These are phyloP conservation scores for Quercus phellos DNA, from an alignment of 331 rosid genomes.

Conservation along the genomic window DNA sequence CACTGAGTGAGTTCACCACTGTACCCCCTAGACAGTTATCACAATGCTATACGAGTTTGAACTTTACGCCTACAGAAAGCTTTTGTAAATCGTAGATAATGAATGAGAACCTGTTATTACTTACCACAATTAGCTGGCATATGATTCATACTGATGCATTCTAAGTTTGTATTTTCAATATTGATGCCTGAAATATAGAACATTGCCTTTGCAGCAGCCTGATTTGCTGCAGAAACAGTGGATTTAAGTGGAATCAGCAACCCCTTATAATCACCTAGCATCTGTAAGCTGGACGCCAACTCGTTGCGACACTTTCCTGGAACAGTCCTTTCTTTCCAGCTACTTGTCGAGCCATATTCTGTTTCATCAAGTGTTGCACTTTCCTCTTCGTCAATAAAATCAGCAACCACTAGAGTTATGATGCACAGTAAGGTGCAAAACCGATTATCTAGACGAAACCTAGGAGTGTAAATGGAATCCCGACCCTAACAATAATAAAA, in stretches of 20 bases:
- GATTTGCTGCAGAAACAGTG: conserved; percentile 69
- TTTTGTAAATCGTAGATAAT: neutral
- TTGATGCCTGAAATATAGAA: conserved; percentile 69
- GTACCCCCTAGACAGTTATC: neutral
- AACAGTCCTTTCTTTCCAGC: conserved; percentile 52
- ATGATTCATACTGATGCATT: conserved; percentile 63
- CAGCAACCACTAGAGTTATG: conserved; percentile 73
- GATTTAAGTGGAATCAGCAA: conserved; percentile 79
- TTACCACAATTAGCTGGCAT: conserved; percentile 70
- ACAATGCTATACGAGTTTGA: neutral
- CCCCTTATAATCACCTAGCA: conserved; percentile 78
- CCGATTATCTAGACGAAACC: conserved; percentile 88
- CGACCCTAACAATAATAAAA: conserved; percentile 57
- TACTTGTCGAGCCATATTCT: conserved; percentile 36
- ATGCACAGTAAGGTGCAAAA: conserved; percentile 80
- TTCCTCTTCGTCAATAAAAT: conserved; percentile 87
- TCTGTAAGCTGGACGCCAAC: conserved; percentile 72
- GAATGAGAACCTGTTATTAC: conserved; percentile 22
- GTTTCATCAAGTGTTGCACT: conserved; percentile 39
- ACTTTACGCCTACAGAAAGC: neutral
- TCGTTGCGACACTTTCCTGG: conserved; percentile 57
- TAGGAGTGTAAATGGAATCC: conserved; percentile 85
- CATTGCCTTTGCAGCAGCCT: conserved; percentile 94
- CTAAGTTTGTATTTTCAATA: conserved; percentile 65
- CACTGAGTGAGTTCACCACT: neutral